These are phyloP conservation scores for Aspergillus mulundensis DNA, from an alignment of 495 filamentous ascomycete genomes.

Conservation along the genomic window DNA sequence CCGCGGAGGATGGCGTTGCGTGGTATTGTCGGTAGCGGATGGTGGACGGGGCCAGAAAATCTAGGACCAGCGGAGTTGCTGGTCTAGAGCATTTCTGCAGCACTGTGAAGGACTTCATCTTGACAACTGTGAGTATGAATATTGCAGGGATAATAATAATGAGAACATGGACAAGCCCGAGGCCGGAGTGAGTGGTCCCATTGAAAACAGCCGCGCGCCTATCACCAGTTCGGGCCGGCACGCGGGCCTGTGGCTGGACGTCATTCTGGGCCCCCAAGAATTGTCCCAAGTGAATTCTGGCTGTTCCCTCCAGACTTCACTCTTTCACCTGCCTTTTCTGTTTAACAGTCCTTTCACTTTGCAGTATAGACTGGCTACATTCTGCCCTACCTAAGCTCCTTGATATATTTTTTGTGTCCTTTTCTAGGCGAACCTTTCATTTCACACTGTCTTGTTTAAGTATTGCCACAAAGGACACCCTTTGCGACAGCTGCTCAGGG, in stretches of 20 bases:
- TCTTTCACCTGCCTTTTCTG: constrained; percentile 14
- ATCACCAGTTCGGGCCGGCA: constrained; percentile 14
- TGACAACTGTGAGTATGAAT: not conserved
- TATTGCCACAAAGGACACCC: constrained; percentile 15
- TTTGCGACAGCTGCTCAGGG: constrained; percentile 10
- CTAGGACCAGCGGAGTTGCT: constrained; percentile 29
- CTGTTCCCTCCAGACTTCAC: constrained; percentile 10
- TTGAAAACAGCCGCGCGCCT: constrained; percentile 20
- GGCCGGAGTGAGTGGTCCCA: constrained; percentile 20
- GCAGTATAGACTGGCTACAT: not conserved
- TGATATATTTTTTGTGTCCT: constrained; percentile 2
- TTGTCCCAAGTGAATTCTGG: constrained; percentile 13
- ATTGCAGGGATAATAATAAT: not conserved
- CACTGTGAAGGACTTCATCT: constrained; percentile 5
- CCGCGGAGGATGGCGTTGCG: constrained; percentile 21
- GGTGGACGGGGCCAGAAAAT: constrained; percentile 41
- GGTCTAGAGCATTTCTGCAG: constrained; percentile 21
- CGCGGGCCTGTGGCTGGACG: constrained; percentile 22
- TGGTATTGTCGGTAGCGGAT: constrained; percentile 29
- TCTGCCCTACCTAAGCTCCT: not conserved
- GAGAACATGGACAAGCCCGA: no score
- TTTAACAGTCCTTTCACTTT: not conserved
- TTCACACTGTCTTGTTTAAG: not conserved
- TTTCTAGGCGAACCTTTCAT: constrained; percentile 8
- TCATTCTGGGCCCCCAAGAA: constrained; percentile 15